Evolutionary conservation across 352 stramenopile species (phyloP), one percentile per base, ranked within the genome.

Genomic region (Pythium myriotylum): DNA sequence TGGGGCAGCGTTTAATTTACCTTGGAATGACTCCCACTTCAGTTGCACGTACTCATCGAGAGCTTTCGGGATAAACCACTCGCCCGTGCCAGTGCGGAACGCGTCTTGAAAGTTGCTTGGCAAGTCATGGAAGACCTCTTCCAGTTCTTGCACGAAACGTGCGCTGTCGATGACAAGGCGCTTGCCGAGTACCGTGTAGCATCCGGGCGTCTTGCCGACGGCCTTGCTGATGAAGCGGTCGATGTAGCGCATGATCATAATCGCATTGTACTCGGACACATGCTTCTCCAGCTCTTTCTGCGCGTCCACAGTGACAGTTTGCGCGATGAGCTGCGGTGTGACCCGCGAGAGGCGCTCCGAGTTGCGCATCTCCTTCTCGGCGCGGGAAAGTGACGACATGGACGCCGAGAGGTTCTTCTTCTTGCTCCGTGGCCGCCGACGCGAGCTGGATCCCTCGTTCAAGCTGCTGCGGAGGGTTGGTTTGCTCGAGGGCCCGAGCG

Each of bases 171-270:
- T 89, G 16, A 89, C 76, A 29, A 92, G 54, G 5, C 67, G 62
- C n/a, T 77, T 56, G 33, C 75, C 62, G 3, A 65, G 52, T 51
- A 92, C 81, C n/a, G 68, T 74, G 61, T 92, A 92, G 55, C 81
- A 90, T 2, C 83, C 83, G 0, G 83, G 79, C 9, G 77, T 70
- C 68, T 88, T 89, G 48, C 73, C 82, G 39, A 83, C 76, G 4
- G 83, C 83, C 60, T 89, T 90, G 68, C 70, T 84, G 54, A 92
- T 79, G 41, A 92, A 92, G 19, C 83, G 75, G 22, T 92, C 81
- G n/a, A 92, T 72, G 59, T 90, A 92, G 17, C 83, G 83, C 58
- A 92, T 72, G 17, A 92, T 74, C 83, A 92, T 92, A 55, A 90
- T 88, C 47, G 83, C 81, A 35, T 76, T 89, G 73, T 92, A 90